Base-by-base conservation (phyloP, 169 alveolate species). In the Theileria sp. region DNA sequence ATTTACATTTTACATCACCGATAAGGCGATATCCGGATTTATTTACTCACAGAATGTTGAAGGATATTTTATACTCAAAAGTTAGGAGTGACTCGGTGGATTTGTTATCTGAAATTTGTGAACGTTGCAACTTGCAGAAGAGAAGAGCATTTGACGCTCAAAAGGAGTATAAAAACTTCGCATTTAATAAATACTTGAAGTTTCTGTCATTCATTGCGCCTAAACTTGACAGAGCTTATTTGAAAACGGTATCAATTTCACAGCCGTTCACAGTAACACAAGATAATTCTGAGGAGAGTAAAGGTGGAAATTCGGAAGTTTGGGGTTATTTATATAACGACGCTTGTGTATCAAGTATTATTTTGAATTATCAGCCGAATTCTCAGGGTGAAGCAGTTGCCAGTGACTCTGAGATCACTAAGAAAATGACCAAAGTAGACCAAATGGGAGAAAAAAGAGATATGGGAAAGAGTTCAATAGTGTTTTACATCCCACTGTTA, bases 1-100 rank as follows among this genome's bases (percentile, higher is more conserved):
- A 98, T 85, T 96, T 99, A 32, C 99, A 98, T 88, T 98, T 97
- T 88, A 98, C 99, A 9, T 96, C 99, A n/a, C 99, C 99, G 3
- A 98, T 98, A 69, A 94, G 99, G 88, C 94, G 99, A 84, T 98
- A 98, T 91, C 98, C 99, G 2, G 99, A 98, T 92, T 94, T 98
- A 32, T 83, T 95, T 56, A 98, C 97, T 19, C 99, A 97, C 81
- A 91, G 99, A 78, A 91, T 97, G 80, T 94, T 97, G 80, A 74
- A 74, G 54, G 54, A 78, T 51, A 76, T 79, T 13, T 51, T 77
- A 21, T 36, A 50, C 38, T 21, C 44, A 30, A 74, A 86, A 44
- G 75, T 56, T 21, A 32, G 60, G 21, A 82, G 67, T 19, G 75
- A 77, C 54, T 83, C 89, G 36, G 76, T 74, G 49, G 86, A 87